Evolutionary conservation across 2,329 filamentous ascomycete genomes (phyloP).

Genomic region (Trichoderma polysporum): DNA sequence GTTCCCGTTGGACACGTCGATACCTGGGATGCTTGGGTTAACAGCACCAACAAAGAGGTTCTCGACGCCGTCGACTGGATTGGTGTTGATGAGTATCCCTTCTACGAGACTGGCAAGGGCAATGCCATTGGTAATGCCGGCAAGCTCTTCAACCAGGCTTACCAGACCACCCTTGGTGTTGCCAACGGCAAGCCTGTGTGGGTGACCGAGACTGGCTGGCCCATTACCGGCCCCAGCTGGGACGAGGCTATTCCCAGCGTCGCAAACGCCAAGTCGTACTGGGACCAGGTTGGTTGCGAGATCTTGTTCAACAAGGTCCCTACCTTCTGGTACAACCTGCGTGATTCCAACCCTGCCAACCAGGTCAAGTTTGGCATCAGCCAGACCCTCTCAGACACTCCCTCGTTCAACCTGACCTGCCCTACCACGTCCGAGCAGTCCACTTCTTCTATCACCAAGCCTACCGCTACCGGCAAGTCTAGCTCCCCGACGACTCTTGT

Average conservation of each 20-base stretch:
- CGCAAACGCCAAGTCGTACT: slow-evolving; percentile 63
- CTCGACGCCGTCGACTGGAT: slow-evolving; percentile 64
- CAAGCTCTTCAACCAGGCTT: slow-evolving; percentile 54
- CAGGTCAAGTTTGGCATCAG: slow-evolving; percentile 58
- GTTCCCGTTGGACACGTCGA: slow-evolving; percentile 65
- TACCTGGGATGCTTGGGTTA: slow-evolving; percentile 64
- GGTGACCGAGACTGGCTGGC: slow-evolving; percentile 68
- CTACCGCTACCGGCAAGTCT: slow-evolving; percentile 9
- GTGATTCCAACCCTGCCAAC: slow-evolving; percentile 61
- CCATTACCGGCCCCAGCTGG: slow-evolving; percentile 52
- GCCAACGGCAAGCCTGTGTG: slow-evolving; percentile 56
- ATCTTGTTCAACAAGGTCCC: slow-evolving; percentile 55
- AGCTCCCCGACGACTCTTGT: slow-evolving; percentile 15
- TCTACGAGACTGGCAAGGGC: slow-evolving; percentile 59
- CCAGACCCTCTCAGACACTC: slow-evolving; percentile 50
- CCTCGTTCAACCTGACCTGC: slow-evolving; percentile 56
- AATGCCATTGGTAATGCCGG: slow-evolving; percentile 57
- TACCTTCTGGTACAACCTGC: slow-evolving; percentile 63
- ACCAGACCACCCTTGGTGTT: slow-evolving; percentile 44
- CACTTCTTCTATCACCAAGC: background rate
- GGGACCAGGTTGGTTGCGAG: slow-evolving; percentile 60
- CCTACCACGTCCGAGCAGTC: slow-evolving; percentile 38
- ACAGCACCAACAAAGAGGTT: slow-evolving; percentile 58
- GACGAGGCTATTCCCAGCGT: slow-evolving; percentile 55
- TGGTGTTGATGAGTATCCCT: slow-evolving; percentile 65